Percentiles rank a stretch among this genome's conserved stretches.
Evolutionary conservation across 1,284 basidiomycete genomes (phyloP).

Genomic region (Afroboletus lepidellus): DNA sequence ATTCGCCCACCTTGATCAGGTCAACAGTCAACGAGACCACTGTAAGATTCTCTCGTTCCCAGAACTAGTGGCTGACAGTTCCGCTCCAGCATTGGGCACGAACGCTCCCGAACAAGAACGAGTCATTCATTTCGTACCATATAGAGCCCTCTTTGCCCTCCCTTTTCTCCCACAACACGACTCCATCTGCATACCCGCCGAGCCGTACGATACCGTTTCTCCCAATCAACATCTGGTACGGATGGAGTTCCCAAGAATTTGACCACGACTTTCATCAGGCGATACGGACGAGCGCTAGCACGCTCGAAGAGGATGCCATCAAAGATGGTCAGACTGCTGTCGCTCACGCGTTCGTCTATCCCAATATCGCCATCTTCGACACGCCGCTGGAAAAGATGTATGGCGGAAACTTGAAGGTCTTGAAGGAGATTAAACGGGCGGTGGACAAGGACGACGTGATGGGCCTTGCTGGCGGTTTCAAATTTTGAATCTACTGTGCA

Average conservation of each 20-base stretch:
- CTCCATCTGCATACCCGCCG: constrained; percentile 48
- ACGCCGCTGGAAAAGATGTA: constrained; percentile 47
- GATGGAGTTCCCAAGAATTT: constrained; percentile 37
- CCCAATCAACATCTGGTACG: constrained; percentile 50
- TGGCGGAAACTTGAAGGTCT: constrained; percentile 37
- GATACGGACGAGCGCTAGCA: constrained; percentile 37
- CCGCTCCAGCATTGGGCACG: background rate
- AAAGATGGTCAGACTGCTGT: constrained; percentile 25
- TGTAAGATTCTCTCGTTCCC: background rate
- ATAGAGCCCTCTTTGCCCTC: constrained; percentile 51
- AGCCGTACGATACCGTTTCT: constrained; percentile 38
- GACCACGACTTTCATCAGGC: constrained; percentile 44
- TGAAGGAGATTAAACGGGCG: background rate
- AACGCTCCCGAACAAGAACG: background rate
- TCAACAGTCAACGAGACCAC: background rate
- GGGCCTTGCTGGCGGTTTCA: background rate
- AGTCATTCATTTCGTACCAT: background rate
- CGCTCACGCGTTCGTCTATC: constrained; percentile 41
- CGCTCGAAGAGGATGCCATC: constrained; percentile 27
- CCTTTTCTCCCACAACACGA: constrained; percentile 41
- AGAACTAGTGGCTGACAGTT: background rate
- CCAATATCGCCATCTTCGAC: constrained; percentile 52
- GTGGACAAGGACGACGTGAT: background rate
- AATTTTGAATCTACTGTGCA: background rate
- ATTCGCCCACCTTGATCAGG: background rate